Base-by-base conservation (phyloP, 148 eudicot genomes). In the Suaeda aralocaspica region DNA sequence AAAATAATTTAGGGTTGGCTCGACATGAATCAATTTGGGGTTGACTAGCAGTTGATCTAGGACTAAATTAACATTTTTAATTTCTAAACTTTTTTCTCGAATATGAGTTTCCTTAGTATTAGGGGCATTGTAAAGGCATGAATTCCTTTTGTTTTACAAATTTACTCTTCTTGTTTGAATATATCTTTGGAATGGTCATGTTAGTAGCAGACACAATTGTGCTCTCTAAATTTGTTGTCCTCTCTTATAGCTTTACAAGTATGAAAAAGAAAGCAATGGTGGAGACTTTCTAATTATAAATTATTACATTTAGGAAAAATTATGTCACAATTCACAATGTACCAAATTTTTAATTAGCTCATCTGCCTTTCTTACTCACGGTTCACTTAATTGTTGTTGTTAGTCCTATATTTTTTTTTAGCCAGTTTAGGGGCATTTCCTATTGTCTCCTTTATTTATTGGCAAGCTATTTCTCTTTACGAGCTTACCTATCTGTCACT, bases 21-120 rank as follows among this genome's bases (percentile, higher is more conserved):
- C n/a, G n/a, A n/a, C n/a, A n/a, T n/a, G n/a, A n/a, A n/a, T n/a
- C n/a, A n/a, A n/a, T n/a, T n/a, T n/a, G n/a, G n/a, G n/a, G n/a
- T n/a, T n/a, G n/a, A n/a, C n/a, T n/a, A n/a, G n/a, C n/a, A 39
- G 49, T 56, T 15, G 2, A 24, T 52, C 5, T 24, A 42, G 6
- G 15, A 12, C 28, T 21, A 4, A 5, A 18, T 21, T 14, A 11
- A 1, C 26, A 4, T 64, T 64, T 29, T 66, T 6, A 19, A 6
- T 41, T 16, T 46, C 18, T 52, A 6, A 29, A 0, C 41, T 12
- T 41, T 30, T 26, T 64, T 24, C n/a, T 52, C 26, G n/a, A n/a
- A n/a, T n/a, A n/a, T 73, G 64, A 59, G 66, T 62, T 62, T 29
- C 44, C 41, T 0, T 8, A 25, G 31, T 39, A 63, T 29, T 13